These are phyloP conservation scores for Ceratocystis colombiana DNA, from an alignment of 2,329 filamentous ascomycete genomes.

Conservation along the genomic window DNA sequence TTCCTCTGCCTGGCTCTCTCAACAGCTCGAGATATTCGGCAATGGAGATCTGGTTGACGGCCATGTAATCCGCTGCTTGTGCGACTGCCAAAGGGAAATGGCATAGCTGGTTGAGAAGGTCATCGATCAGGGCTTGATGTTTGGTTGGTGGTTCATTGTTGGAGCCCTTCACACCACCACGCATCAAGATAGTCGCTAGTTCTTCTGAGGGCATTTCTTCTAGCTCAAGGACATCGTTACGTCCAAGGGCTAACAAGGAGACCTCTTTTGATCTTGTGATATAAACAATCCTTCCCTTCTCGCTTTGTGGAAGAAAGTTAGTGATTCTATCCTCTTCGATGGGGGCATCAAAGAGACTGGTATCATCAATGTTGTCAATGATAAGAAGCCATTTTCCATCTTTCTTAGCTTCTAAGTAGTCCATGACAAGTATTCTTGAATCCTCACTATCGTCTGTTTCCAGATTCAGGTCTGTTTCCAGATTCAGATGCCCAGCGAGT, in stretches of 20 bases:
- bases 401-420: slow-evolving; percentile 25
- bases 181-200: too few relatives aligned
- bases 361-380: slow-evolving; percentile 29
- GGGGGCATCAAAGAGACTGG: background rate
- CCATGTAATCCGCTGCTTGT: slow-evolving; percentile 26
- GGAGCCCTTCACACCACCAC: too few relatives aligned
- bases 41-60: background rate
- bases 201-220: background rate
- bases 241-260: background rate
- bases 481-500: background rate
- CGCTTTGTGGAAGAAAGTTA: slow-evolving; percentile 30
- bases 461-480: background rate
- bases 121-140: background rate
- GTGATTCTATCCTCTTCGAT: background rate
- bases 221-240: too few relatives aligned
- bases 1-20: background rate
- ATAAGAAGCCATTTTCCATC: slow-evolving; percentile 29
- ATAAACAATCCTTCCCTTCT: slow-evolving; percentile 17
- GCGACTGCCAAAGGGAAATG: slow-evolving; percentile 26
- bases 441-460: background rate
- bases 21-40: background rate
- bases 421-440: slow-evolving; percentile 23
- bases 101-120: slow-evolving; percentile 4
- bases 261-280: slow-evolving; percentile 17
- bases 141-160: too few relatives aligned